phyloP scores from a whole-genome alignment of 164 flowering plant species.

The Chimonanthus praecox region DNA sequence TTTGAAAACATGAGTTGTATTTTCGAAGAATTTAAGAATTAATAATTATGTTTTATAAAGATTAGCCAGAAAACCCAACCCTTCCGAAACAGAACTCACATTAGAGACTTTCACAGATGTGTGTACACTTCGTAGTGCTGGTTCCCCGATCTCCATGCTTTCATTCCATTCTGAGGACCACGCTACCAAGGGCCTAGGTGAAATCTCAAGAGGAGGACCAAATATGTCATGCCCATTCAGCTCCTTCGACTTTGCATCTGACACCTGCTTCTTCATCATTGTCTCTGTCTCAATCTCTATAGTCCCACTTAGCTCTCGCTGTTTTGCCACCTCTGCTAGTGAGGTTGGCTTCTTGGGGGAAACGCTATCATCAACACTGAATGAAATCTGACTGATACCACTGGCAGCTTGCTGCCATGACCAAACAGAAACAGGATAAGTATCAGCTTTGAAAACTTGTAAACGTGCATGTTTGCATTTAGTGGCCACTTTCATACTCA shows the following conservation, averaged over 20 bases:
- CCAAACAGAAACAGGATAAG: not conserved
- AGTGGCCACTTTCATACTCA: not conserved
- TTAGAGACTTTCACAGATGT: slow-evolving; percentile 58
- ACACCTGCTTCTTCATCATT: slow-evolving; percentile 63
- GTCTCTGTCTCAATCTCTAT: slow-evolving; percentile 61
- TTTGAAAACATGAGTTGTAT: too few species aligned
- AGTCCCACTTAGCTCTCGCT: slow-evolving; percentile 88
- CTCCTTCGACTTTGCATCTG: slow-evolving; percentile 84
- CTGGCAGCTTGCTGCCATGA: slow-evolving; percentile 61
- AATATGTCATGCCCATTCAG: slow-evolving; percentile 93
- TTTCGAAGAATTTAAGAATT: too few species aligned
- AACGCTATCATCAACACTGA: slow-evolving; percentile 65
- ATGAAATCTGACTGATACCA: slow-evolving; percentile 92
- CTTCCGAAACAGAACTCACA: slow-evolving; percentile 23
- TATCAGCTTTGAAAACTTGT: not conserved
- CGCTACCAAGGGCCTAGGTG: slow-evolving; percentile 45
- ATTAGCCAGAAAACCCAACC: too few species aligned
- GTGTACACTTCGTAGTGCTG: slow-evolving; percentile 42
- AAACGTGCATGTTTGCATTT: not conserved
- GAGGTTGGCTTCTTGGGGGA: slow-evolving; percentile 75
- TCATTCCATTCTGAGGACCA: slow-evolving; percentile 51
- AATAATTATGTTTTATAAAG: too few species aligned
- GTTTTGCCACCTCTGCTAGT: slow-evolving; percentile 85
- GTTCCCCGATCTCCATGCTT: slow-evolving; percentile 55
- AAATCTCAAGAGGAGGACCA: slow-evolving; percentile 80